These are phyloP conservation scores for Phytophthora sansomeana DNA, from an alignment of 352 stramenopile genomes.

Conservation along the genomic window DNA sequence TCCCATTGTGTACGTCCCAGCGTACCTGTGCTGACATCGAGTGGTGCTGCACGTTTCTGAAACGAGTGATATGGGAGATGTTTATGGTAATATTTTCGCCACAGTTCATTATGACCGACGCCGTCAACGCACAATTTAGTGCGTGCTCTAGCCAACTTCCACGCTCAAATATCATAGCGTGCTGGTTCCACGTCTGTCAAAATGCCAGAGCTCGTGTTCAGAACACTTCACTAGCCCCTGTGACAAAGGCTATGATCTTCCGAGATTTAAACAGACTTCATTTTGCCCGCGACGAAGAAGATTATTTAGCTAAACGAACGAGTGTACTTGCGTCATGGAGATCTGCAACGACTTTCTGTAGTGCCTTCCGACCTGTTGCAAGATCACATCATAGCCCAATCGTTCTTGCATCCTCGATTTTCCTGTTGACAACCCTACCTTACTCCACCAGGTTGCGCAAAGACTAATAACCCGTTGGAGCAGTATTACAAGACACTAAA, in stretches of 20 bases:
- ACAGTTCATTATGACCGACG: background rate
- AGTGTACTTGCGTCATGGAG: too few species aligned
- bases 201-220: background rate
- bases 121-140: background rate
- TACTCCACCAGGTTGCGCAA: background rate
- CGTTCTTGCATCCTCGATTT: background rate
- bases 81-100: background rate
- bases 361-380: background rate
- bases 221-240: background rate
- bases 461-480: too few species aligned
- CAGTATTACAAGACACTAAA: background rate
- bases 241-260: background rate
- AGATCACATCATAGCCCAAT: background rate
- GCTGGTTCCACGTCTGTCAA: background rate
- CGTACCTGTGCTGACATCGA: too few species aligned
- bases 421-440: background rate
- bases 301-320: background rate
- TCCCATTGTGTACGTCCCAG: too few species aligned
- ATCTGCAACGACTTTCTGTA: background rate
- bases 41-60: too few species aligned
- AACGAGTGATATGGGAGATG: too few species aligned
- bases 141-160: background rate
- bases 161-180: background rate
- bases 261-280: background rate
- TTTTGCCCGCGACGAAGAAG: background rate